Evolutionary conservation across 2,329 filamentous ascomycete species (phyloP), one percentile per base, ranked within the genome.

Genomic region (Scorias spongiosa): DNA sequence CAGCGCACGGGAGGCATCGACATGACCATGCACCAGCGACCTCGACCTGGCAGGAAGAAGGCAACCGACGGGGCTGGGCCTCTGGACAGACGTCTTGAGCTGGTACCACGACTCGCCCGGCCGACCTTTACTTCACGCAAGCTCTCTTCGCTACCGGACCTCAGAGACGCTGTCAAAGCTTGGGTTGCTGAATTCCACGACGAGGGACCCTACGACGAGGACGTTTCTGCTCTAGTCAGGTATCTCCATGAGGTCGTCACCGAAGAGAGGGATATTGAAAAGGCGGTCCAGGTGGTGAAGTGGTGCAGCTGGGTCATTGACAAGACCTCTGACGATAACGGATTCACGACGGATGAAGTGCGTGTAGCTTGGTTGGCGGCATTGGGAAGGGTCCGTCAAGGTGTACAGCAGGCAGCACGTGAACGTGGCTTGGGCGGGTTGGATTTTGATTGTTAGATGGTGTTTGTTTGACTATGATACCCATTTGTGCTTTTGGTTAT

Each of bases 201-300:
- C 5, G 81, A 88, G 2, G 86, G 84, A 0, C 91, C 91, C 1
- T 87, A 91, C 61, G 64, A 65, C 0, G 78, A 83, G 45, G 91
- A 98, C 61, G 80, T 89, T 0, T 72, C 71, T 36, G 78, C 88
- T 32, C 68, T 96, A 47, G 75, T 72, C 43, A 74, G 69, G 54
- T 96, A 93, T 60, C 61, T 96, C 28, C 67, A 60, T 5, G 73
- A 72, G 20, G 84, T 96, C 0, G 72, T 94, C 0, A 28, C 51
- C 5, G 45, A 89, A 45, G 91, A 96, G 61, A 69, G 73, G 46
- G 80, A 95, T 58, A 70, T 91, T 63, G 72, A 73, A 5, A 94
- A 93, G 62, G 84, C 76, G 1, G 71, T 76, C 1, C 74, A 74
- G 10, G 63, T 91, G 14, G 72, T 82, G 10, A 76, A 70, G 50